Evolutionary conservation across 208 protist species (phyloP).

Genomic region (Leishmania major): DNA sequence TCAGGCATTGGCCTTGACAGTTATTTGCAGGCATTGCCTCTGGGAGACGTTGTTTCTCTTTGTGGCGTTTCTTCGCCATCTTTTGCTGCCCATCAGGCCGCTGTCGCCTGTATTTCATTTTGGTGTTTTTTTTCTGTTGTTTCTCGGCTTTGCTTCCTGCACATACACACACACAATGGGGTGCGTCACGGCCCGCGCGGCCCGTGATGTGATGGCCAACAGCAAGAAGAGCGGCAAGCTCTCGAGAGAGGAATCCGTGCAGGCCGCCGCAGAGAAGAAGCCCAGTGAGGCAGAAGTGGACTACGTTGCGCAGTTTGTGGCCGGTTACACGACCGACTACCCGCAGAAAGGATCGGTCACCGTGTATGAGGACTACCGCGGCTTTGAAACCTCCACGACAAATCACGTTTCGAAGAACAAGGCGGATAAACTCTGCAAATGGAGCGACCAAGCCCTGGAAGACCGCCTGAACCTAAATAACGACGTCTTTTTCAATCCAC

Average conservation of each 20-base stretch:
- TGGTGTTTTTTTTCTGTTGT: no score
- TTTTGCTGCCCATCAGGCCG: not conserved
- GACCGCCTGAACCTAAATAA: constrained; percentile 44
- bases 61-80: constrained; percentile 15
- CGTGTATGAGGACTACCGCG: constrained; percentile 65
- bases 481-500: constrained; percentile 56
- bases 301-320: constrained; percentile 16
- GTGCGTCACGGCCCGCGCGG: constrained; percentile 25
- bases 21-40: not conserved
- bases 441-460: constrained; percentile 56
- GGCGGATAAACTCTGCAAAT: constrained; percentile 65
- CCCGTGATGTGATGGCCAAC: constrained; percentile 1
- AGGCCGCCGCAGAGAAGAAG: not conserved
- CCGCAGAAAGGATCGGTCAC: constrained; percentile 35
- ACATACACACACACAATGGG: constrained; percentile 31
- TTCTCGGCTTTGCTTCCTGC: not conserved
- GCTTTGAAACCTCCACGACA: constrained; percentile 44
- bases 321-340: constrained; percentile 41
- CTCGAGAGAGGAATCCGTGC: not conserved
- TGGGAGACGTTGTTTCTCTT: constrained; percentile 2
- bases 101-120: not conserved
- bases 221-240: not conserved
- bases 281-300: constrained; percentile 13
- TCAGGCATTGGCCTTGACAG: not conserved
- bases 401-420: constrained; percentile 54